Base-by-base conservation (phyloP, 202 grass and related monocot species). In the Musa balbisiana region DNA sequence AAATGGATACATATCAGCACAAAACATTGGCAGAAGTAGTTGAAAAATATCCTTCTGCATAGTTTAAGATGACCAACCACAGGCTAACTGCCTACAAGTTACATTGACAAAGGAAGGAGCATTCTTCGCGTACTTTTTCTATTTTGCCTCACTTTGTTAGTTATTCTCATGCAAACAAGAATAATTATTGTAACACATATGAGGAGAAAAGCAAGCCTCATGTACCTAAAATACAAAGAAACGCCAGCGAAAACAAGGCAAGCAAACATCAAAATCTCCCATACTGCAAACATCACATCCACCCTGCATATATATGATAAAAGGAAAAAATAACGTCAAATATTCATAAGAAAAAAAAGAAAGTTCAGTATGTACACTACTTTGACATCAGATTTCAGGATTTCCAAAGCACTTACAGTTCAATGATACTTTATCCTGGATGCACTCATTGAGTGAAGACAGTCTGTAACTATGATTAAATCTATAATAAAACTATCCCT, bases 31-130 rank as follows among this genome's bases (percentile, higher is more conserved):
- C 56, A 60, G 16, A 60, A 43, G 33, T 43, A 43, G 33, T 43
- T 43, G 33, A 6, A 43, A 43, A 43, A 43, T 43, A 43, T 43
- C 33, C 33, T 43, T 43, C 33, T 43, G 33, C 33, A 43, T 43
- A 43, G 33, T 43, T 60, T 17, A 60, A n/a, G 16, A n/a, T 60
- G 56, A 60, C 56, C 16, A 20, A 21, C n/a, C 1, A 60, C 56
- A 60, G n/a, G 16, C 17, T 19, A 59, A 60, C 56, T 60, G 56
- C 33, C 17, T 20, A 9, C 8, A 17, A 10, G 22, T 85, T 73
- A 85, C 79, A 85, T 81, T 15, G 83, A 85, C 55, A 85, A 73
- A 15, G 83, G 83, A 13, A 85, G 67, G 54, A 85, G 83, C 83
- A 85, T 78, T 58, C 83, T 81, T 78, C 83, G 16, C 67, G 56